Evolutionary conservation across 495 filamentous ascomycete species (phyloP).

Genomic region (Paragyromitra xinjiangensis): DNA sequence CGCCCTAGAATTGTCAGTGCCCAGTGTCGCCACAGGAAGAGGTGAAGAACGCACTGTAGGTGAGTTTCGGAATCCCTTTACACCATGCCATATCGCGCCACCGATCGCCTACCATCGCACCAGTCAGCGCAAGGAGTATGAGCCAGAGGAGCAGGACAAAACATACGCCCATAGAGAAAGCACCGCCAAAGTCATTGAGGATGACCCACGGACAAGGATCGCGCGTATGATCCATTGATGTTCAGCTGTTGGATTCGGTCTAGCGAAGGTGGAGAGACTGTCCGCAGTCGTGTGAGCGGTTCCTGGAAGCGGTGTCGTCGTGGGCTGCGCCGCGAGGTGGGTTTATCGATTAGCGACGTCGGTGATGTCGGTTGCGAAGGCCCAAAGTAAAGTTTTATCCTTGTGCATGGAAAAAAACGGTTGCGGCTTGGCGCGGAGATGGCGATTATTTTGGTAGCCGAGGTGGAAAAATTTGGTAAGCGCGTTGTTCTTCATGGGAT

Average conservation of each 20-base stretch:
- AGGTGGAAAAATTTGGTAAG: neutral
- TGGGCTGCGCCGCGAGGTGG: conserved; percentile 7
- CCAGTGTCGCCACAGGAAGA: neutral
- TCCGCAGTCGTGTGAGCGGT: neutral
- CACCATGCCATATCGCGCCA: conserved; percentile 95
- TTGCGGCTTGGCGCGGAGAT: conserved; percentile 18
- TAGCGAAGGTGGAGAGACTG: neutral
- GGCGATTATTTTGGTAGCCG: neutral
- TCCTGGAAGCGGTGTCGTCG: conserved; percentile 4
- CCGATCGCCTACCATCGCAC: conserved; percentile 73
- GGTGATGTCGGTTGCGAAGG: conserved; percentile 25
- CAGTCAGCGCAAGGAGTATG: neutral
- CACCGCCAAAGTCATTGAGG: conserved; percentile 95
- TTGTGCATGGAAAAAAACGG: conserved; percentile 5
- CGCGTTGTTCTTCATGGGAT: conserved; percentile 15
- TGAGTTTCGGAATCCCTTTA: conserved; percentile 92
- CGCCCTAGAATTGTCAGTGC: conserved; percentile 69
- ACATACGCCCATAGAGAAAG: conserved; percentile 95
- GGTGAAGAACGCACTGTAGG: conserved; percentile 56
- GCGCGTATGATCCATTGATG: conserved; percentile 78
- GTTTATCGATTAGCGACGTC: conserved; percentile 38
- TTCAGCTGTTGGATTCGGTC: neutral
- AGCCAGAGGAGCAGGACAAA: conserved; percentile 16
- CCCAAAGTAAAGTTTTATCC: conserved; percentile 26
- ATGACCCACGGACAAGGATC: conserved; percentile 96